Percentiles rank a stretch among this genome's conserved stretches.
Evolutionary conservation across 148 eudicot species (phyloP).

Genomic region (Heliamphora exappendiculata): DNA sequence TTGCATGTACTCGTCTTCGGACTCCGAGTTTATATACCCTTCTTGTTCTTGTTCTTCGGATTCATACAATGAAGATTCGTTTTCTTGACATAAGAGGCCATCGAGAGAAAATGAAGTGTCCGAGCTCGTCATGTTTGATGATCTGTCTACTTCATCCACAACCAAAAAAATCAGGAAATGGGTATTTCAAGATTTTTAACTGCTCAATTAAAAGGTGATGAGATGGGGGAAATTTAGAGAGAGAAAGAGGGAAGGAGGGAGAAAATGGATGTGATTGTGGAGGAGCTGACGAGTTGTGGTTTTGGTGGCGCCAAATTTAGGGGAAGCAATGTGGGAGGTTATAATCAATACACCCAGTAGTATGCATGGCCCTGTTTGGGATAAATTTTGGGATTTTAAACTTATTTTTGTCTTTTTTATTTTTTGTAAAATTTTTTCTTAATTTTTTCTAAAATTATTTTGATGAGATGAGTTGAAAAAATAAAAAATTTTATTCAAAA

Average conservation of each 20-base stretch:
- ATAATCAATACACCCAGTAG: too few relatives aligned
- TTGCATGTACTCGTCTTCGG: constrained; percentile 36
- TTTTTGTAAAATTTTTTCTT: too few relatives aligned
- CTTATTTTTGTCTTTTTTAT: too few relatives aligned
- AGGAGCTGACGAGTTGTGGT: constrained; percentile 12
- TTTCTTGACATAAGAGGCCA: constrained; percentile 39
- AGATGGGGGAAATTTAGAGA: background rate
- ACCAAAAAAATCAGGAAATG: background rate
- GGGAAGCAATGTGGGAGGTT: constrained; percentile 11
- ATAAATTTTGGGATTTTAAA: too few relatives aligned
- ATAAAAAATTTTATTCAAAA: too few relatives aligned
- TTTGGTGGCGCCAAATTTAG: constrained; percentile 33
- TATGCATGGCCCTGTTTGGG: too few relatives aligned
- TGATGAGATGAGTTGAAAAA: too few relatives aligned
- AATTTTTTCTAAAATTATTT: too few relatives aligned
- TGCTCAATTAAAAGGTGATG: background rate
- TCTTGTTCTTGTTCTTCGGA: background rate
- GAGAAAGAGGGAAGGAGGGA: constrained; percentile 1
- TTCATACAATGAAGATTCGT: constrained; percentile 26
- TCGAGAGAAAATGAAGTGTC: constrained; percentile 16
- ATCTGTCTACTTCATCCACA: background rate
- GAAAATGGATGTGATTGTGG: background rate
- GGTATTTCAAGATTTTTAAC: background rate
- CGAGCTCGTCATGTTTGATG: constrained; percentile 3
- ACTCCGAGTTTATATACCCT: background rate